These are phyloP conservation scores for Solanum paucissectum DNA, from an alignment of 257 asterid species.

Conservation along the genomic window DNA sequence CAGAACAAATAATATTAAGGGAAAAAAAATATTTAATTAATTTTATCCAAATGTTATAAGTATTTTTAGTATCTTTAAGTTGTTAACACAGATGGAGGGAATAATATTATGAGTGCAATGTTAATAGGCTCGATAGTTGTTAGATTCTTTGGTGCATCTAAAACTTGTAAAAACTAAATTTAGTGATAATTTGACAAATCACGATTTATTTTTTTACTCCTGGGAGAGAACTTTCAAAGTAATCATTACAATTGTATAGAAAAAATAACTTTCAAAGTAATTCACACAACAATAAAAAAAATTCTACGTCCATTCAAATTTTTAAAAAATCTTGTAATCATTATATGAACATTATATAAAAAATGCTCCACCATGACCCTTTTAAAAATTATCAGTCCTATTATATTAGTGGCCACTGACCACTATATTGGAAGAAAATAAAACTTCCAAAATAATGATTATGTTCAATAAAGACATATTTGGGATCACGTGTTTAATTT, in stretches of 20 bases:
- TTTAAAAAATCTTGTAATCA: background rate
- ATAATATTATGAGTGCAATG: no score
- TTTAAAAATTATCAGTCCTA: background rate
- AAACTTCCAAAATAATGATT: background rate
- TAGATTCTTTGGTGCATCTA: background rate
- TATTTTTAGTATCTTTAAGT: background rate
- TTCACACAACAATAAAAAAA: background rate
- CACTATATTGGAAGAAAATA: background rate
- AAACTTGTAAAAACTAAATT: background rate
- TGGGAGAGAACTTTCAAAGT: background rate
- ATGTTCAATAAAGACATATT: background rate
- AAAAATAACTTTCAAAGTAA: background rate
- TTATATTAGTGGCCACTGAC: background rate
- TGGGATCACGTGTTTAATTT: background rate
- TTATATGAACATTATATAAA: background rate
- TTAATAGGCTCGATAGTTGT: background rate
- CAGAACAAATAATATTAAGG: background rate
- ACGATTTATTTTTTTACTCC: background rate
- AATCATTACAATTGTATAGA: background rate
- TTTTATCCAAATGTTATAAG: background rate
- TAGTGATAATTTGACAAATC: background rate
- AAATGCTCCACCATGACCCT: background rate
- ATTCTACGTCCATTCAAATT: background rate
- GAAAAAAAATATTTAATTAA: background rate
- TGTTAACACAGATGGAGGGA: background rate